Evolutionary conservation across 2,329 filamentous ascomycete genomes (phyloP).

Genomic region (Cladorrhinum sp.): DNA sequence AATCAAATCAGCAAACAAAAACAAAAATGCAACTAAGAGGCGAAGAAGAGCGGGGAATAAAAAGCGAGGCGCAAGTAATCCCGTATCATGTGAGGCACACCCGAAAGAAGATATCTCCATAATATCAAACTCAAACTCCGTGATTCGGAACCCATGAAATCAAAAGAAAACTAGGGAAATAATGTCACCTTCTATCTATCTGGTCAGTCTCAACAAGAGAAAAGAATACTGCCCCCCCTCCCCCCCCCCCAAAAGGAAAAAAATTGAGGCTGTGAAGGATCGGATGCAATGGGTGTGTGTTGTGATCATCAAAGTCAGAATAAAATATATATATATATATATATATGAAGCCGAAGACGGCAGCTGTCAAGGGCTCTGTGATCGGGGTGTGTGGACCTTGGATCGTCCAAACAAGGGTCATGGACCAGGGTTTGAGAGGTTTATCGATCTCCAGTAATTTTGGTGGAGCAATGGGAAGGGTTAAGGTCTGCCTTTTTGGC

Average conservation of each 20-base stretch:
- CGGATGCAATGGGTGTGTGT: too few species aligned
- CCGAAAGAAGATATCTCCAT: background rate
- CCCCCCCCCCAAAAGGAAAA: background rate
- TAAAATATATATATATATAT: too few species aligned
- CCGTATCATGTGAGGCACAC: slow-evolving; percentile 1
- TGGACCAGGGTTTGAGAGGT: background rate
- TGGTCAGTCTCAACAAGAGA: background rate
- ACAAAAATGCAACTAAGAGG: slow-evolving; percentile 5
- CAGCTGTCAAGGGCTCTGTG: background rate
- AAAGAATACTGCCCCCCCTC: too few species aligned
- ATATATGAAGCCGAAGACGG: background rate
- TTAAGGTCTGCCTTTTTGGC: slow-evolving; percentile 12
- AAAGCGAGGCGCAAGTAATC: background rate
- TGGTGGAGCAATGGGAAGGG: slow-evolving; percentile 7
- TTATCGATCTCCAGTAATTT: background rate
- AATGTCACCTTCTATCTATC: background rate
- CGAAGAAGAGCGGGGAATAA: slow-evolving; percentile 3
- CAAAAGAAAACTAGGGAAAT: background rate
- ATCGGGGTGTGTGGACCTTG: background rate
- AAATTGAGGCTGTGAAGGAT: background rate
- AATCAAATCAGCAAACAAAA: too few species aligned
- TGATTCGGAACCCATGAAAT: background rate
- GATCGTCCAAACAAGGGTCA: background rate
- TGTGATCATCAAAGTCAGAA: background rate
- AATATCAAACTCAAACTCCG: background rate